Evolutionary conservation across 2,329 filamentous ascomycete genomes (phyloP), one percentile per base, ranked within the genome.

Genomic region (Aspergillaceae sp.): DNA sequence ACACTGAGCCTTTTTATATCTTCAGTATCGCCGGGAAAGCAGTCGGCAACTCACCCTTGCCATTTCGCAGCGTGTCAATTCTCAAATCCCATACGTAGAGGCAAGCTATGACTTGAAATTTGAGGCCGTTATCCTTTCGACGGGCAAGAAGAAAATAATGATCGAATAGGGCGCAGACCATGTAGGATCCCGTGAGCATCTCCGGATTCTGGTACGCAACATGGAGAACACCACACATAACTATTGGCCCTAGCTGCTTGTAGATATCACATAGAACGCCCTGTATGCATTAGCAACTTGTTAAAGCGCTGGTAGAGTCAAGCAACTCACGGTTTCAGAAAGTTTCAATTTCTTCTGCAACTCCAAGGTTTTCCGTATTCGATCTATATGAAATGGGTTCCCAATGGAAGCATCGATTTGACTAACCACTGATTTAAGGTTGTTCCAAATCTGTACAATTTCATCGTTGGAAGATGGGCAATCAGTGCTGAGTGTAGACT

Each of bases 391-490:
- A 41, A 79, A 71, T 6, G 80, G 79, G 57, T 92, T 86, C 48
- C 88, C 82, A 27, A 86, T 90, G n/a, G 87, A 87, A 48, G 80
- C 75, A 61, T 97, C 94, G 63, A 96, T 88, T 56, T 85, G 84
- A 4, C 79, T 75, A 2, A 88, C 89, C 9, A 84, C 80, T 61
- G 87, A 81, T 35, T 86, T 82, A 35, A 96, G 72, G 42, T 81
- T 76, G 44, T 82, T 77, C 30, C 94, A 72, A 0, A 86, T 77
- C 52, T 82, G 83, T 49, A 88, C 83, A 11, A 97, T 79, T 44
- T 87, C 84, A 62, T 84, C 81, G 65, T 95, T 86, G 1, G 88
- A 84, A 50, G 81, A 81, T 0, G 89, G 88, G 58, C 89, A 94
- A 60, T 97, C 91, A 46, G 79, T 82, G 1, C 87, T 86, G 2